Base-by-base conservation (phyloP, 257 asterid species). In the Lycium barbarum region DNA sequence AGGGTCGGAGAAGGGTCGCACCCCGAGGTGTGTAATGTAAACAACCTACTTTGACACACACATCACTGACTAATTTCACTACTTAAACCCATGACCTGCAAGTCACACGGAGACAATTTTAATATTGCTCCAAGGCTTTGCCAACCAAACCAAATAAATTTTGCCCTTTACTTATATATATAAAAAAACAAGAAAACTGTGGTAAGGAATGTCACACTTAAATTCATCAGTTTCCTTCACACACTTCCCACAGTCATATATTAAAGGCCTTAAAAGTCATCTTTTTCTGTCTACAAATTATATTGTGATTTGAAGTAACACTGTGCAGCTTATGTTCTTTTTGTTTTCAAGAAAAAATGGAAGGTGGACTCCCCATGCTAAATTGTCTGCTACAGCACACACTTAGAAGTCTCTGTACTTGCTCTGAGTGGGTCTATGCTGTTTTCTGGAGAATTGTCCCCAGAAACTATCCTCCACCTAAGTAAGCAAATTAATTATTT, bases 401-500 rank as follows among this genome's bases (percentile, higher is more conserved):
- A 10, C 95, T 94, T 40, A 91, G 97, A 88, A 91, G 93, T 90
- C 83, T 93, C 4, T 94, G 98, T 85, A 83, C 91, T 74, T 90
- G 78, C 76, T 85, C 91, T 6, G 93, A 93, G 65, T 94, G 98
- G 98, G 93, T 84, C 18, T 94, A 93, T 85, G 93, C 98, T 43
- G 93, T 94, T 85, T 94, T 92, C 88, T 94, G 98, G 98, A 93
- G 92, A 68, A 92, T 92, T 88, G 88, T 94, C 66, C 98, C 98
- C 11, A 91, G 98, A 84, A 93, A 91, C 65, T 94, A 91, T 65
- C 98, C 98, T 84, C 98, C 98, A 40, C 97, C 98, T 43, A 94
- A 92, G 97, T 94, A 91, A 90, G 88, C 87, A 87, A 8, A 55
- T 20, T 80, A 51, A 4, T n/a, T 59, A 53, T 20, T 40, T 40